These are phyloP conservation scores for Amanita pallidorosea DNA, from an alignment of 768 basidiomycete species.

Conservation along the genomic window DNA sequence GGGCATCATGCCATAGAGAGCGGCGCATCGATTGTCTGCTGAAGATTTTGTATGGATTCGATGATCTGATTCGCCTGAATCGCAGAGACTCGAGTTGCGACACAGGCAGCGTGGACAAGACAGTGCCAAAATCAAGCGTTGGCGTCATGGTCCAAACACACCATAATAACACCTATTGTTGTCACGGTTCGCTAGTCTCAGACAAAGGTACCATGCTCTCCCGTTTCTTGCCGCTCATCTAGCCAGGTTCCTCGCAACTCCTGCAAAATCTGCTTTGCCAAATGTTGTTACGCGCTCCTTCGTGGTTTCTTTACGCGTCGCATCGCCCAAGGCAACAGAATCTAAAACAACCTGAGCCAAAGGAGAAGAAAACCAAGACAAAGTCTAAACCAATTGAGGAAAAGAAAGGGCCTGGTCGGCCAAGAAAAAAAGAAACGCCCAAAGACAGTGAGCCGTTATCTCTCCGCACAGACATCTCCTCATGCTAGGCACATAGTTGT, in stretches of 20 bases:
- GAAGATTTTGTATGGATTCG: slow-evolving; percentile 60
- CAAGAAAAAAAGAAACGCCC: not conserved
- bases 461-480: not conserved
- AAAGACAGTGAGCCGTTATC: not conserved
- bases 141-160: not conserved
- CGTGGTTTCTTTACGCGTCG: not conserved
- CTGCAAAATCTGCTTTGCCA: not conserved
- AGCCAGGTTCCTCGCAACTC: not conserved
- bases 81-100: slow-evolving; percentile 67
- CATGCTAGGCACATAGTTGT: not conserved
- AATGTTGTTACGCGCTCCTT: slow-evolving; percentile 3
- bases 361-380: not conserved
- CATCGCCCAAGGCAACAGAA: not conserved
- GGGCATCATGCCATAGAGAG: slow-evolving; percentile 51
- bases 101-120: slow-evolving; percentile 31
- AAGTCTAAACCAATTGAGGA: not conserved
- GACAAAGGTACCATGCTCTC: not conserved
- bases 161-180: not conserved
- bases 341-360: not conserved
- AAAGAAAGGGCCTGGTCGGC: not conserved
- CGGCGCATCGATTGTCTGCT: slow-evolving; percentile 51
- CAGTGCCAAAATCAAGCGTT: slow-evolving; percentile 12
- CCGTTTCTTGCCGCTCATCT: not conserved
- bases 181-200: not conserved
- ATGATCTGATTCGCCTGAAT: slow-evolving; percentile 70